Evolutionary conservation across 2,329 filamentous ascomycete genomes (phyloP), one percentile per base, ranked within the genome.

Genomic region (Nigrospora oryzae): DNA sequence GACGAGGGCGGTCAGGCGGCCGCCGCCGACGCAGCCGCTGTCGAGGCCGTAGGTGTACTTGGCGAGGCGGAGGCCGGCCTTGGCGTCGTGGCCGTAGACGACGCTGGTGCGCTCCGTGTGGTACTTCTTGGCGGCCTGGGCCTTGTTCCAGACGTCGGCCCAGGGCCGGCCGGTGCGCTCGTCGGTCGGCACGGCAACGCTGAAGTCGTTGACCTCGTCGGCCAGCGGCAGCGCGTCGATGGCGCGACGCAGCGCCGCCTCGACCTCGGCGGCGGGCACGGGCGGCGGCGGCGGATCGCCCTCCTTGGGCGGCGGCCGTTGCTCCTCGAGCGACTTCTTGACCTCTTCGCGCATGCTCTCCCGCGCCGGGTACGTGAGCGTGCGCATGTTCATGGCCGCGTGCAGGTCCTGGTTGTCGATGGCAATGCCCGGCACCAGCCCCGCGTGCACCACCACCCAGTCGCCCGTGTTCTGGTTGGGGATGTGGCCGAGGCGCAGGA

Each of bases 381-480:
- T 86, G 46, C 89, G 81, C 87, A 98, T 94, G 59, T 89, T 93
- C 89, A 96, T 96, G 36, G 86, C 85, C 42, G 84, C 83, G 62
- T 79, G 82, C 0, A 89, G 84, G 62, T 96, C 75, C 54, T 84
- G 91, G 42, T 75, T 69, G 38, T 83, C 71, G 13, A 95, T 70
- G 1, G 76, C 63, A 1, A 95, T 67, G 5, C 82, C 84, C 0
- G 91, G 88, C 0, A 93, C 82, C 2, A 97, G 73, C 1, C 93
- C 93, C 0, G 80, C 91, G 66, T 97, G 93, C 7, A 90, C 91
- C 42, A 89, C 83, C 5, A 84, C 73, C 5, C 94, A 71, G 46
- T 83, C 73, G 33, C 83, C 76, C 61, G 58, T 55, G 31, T 49
- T 76, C 61, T 59, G 55, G 28, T 50, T 49, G 2, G 64, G 66